Evolutionary conservation across 2,329 filamentous ascomycete genomes (phyloP).

Genomic region (Xylogone sp.): DNA sequence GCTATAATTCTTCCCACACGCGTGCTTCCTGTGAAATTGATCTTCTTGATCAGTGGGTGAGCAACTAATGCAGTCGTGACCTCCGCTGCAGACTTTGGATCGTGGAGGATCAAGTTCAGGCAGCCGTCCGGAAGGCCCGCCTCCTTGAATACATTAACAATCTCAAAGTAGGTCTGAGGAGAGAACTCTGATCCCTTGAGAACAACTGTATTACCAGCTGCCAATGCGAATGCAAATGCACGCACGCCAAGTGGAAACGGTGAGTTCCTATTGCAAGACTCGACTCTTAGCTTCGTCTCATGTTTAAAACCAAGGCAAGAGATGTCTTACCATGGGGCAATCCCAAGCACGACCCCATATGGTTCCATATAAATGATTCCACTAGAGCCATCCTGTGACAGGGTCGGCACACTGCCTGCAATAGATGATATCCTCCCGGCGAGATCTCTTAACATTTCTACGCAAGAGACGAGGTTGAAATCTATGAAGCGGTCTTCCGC

Average conservation of each 20-base stretch:
- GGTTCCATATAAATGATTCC: conserved; percentile 56
- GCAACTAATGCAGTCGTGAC: conserved; percentile 34
- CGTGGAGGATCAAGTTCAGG: conserved; percentile 34
- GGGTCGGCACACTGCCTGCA: conserved; percentile 36
- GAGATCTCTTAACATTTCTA: conserved; percentile 42
- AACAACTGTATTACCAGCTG: conserved; percentile 22
- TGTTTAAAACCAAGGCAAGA: not conserved
- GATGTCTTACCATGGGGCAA: conserved; percentile 52
- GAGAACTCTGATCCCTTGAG: conserved; percentile 31
- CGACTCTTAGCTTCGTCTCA: not conserved
- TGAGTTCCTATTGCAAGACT: conserved; percentile 21
- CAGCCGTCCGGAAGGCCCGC: conserved; percentile 39
- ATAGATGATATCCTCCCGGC: conserved; percentile 45
- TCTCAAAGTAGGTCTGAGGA: conserved; percentile 24
- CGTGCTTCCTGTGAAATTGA: conserved; percentile 42
- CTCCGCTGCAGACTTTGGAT: conserved; percentile 28
- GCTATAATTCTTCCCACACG: conserved; percentile 38
- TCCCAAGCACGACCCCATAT: conserved; percentile 55
- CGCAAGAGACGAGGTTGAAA: not conserved
- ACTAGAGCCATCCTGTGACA: conserved; percentile 37
- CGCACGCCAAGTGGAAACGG: conserved; percentile 22
- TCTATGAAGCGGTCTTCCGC: conserved; percentile 16
- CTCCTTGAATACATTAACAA: conserved; percentile 14
- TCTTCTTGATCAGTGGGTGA: conserved; percentile 33
- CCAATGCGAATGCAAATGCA: conserved; percentile 14